phyloP scores from a whole-genome alignment of 129 eudicot genomes.

The Gnaphalium uliginosum region DNA sequence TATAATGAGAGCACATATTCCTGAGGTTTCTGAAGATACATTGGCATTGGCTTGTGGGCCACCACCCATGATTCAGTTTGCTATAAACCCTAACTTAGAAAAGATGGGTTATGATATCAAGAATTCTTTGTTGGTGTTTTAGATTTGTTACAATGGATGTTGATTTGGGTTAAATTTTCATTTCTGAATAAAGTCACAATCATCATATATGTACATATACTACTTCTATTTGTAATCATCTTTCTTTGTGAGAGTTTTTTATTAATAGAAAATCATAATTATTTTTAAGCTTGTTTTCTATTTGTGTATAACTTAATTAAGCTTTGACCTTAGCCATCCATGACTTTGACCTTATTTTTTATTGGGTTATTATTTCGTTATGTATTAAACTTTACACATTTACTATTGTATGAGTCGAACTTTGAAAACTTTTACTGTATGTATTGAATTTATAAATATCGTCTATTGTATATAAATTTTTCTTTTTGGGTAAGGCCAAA shows the following conservation, averaged over 20 bases:
- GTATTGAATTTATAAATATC: too few species aligned
- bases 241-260: neutral
- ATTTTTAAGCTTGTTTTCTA: conserved; percentile 1
- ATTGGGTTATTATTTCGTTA: too few species aligned
- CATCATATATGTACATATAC: conserved; percentile 29
- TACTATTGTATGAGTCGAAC: too few species aligned
- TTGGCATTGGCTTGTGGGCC: conserved; percentile 94
- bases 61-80: conserved; percentile 90
- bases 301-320: too few species aligned
- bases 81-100: conserved; percentile 84
- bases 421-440: too few species aligned
- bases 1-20: conserved; percentile 67
- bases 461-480: too few species aligned
- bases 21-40: conserved; percentile 45
- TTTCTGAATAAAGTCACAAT: conserved; percentile 14
- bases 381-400: too few species aligned
- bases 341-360: too few species aligned
- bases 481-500: too few species aligned
- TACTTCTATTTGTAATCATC: conserved; percentile 25
- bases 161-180: conserved; percentile 11
- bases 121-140: conserved; percentile 77
- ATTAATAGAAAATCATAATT: conserved; percentile 10
- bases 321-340: too few species aligned
- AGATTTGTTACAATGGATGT: conserved; percentile 5
- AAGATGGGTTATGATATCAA: conserved; percentile 85